Evolutionary conservation across 108 stramenopile genomes (phyloP), one percentile per base, ranked within the genome.

Genomic region (Schizochytrium sp.): DNA sequence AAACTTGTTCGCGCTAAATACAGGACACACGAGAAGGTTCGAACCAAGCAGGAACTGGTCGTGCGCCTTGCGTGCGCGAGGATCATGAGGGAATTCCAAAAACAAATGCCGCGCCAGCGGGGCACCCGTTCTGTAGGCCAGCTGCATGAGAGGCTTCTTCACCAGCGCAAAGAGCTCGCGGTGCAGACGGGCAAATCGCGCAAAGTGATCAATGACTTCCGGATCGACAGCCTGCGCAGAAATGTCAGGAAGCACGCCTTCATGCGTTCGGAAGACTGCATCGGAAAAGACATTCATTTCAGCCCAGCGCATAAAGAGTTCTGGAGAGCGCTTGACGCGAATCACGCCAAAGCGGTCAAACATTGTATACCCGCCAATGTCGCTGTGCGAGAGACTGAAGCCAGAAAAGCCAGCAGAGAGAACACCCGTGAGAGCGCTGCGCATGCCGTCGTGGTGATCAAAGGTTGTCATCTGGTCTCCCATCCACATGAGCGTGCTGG

Each of bases 311-410:
- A 28, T 71, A 2, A 71, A 71, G 25, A 88, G 45, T 34, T 88
- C 88, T n/a, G 28, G 53, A 10, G 69, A 29, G 6, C 76, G 76
- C 48, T 12, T 6, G n/a, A 83, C 23, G 63, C 88, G 63, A 5
- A 71, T 16, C 47, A 72, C 23, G 19, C 60, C 60, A 45, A 88
- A 72, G 63, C 60, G 88, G 53, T 60, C 60, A 21, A 88, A 89
- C 47, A 72, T 71, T 6, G 72, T 71, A 47, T 88, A 88, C 6
- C 88, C 88, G 16, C 88, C 88, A 88, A 88, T 88, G 88, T 88
- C 88, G 45, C 72, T 72, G 72, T 88, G 88, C 12, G 88, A 6
- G 14, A 88, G 48, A 25, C 43, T 28, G 4, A 88, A 88, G n/a
- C 88, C 88, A 5, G 51, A 12, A 23, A 88, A 18, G 41, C 72